A percentile compares a stretch with the other conserved stretches of the same genome.
phyloP scores from a whole-genome alignment of 441 rosid genomes.

The Erysimum pusillum region DNA sequence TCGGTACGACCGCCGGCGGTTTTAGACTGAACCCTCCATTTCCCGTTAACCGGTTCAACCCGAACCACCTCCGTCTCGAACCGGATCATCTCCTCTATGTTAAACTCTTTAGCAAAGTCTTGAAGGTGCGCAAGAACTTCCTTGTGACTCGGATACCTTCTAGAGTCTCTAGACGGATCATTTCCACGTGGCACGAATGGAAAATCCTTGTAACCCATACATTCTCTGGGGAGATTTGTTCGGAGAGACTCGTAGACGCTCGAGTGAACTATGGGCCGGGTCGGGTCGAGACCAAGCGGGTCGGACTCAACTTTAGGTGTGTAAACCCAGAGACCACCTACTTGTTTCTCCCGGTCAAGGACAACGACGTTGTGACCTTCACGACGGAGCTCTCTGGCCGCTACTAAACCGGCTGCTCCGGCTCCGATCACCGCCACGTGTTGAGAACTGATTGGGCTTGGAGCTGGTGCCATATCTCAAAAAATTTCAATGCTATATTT shows the following conservation, averaged over 20 bases:
- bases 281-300: conserved; percentile 61
- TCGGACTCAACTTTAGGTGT: conserved; percentile 57
- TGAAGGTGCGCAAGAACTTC: conserved; percentile 74
- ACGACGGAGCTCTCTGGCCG: conserved; percentile 68
- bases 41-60: conserved; percentile 47
- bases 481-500: neutral
- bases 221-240: conserved; percentile 74
- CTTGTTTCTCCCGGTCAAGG: conserved; percentile 55
- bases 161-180: conserved; percentile 53
- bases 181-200: conserved; percentile 58
- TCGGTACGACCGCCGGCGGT: neutral
- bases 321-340: conserved; percentile 84
- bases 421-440: conserved; percentile 81
- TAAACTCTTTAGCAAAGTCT: conserved; percentile 69
- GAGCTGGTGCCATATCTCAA: conserved; percentile 38
- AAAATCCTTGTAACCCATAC: conserved; percentile 70
- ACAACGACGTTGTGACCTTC: conserved; percentile 69
- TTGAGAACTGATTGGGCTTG: conserved; percentile 38
- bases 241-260: conserved; percentile 78
- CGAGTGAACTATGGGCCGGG: conserved; percentile 58
- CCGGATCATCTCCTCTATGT: conserved; percentile 66
- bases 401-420: conserved; percentile 75
- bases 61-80: conserved; percentile 67
- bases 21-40: conserved; percentile 64
- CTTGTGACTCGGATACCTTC: conserved; percentile 73